A percentile compares a stretch with the other conserved stretches of the same genome.
phyloP scores from a whole-genome alignment of 1,284 basidiomycete species.

The Kalmanozyma brasiliensis region DNA sequence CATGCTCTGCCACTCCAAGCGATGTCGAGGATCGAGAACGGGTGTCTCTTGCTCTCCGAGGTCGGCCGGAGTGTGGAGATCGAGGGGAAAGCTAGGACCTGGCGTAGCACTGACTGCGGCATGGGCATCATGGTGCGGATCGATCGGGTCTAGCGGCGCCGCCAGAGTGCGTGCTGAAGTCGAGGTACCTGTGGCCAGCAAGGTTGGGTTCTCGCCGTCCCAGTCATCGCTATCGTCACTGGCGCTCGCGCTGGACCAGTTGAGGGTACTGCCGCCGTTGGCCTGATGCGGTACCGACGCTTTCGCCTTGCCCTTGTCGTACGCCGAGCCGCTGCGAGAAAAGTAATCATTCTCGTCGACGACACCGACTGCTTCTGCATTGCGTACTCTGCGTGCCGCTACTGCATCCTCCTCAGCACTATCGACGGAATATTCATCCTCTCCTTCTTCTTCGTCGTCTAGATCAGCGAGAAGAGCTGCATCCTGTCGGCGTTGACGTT shows the following conservation, averaged over 20 bases:
- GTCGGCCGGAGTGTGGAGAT: conserved; percentile 40
- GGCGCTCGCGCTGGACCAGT: conserved; percentile 35
- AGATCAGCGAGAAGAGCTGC: conserved; percentile 33
- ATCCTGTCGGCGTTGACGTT: conserved; percentile 30
- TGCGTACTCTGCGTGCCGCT: conserved; percentile 10
- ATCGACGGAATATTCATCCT: conserved; percentile 10
- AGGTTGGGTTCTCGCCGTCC: conserved; percentile 25
- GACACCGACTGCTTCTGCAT: conserved; percentile 10
- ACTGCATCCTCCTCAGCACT: conserved; percentile 24
- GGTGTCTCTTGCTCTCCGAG: conserved; percentile 43
- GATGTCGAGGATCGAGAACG: conserved; percentile 52
- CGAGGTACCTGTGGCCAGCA: conserved; percentile 1
- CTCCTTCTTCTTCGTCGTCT: conserved; percentile 33
- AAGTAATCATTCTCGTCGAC: conserved; percentile 45
- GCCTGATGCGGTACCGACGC: conserved; percentile 19
- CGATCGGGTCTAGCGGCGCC: conserved; percentile 16
- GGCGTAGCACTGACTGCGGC: conserved; percentile 26
- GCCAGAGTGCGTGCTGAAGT: conserved; percentile 16
- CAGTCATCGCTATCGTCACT: conserved; percentile 50
- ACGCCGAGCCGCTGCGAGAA: conserved; percentile 23
- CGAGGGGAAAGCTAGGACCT: conserved; percentile 39
- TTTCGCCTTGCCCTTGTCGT: conserved; percentile 24
- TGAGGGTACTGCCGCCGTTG: conserved; percentile 7
- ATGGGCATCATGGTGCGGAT: conserved; percentile 10
- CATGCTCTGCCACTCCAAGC: conserved; percentile 68